Evolutionary conservation across 2,329 filamentous ascomycete genomes (phyloP), one percentile per base, ranked within the genome.

Genomic region (Blastomyces percursus): DNA sequence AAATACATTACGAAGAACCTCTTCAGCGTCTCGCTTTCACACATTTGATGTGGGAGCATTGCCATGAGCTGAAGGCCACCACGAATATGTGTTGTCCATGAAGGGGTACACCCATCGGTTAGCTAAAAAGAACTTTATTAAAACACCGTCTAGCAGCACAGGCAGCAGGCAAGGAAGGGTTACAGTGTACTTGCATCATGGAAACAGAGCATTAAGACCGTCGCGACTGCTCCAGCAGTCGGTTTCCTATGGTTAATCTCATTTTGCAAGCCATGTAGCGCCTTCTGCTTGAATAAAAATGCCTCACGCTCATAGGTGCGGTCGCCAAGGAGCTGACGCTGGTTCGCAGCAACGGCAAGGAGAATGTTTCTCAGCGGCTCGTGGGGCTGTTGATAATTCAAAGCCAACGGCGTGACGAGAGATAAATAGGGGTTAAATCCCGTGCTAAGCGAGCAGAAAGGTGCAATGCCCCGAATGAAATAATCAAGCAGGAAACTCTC

Each of bases 141-240:
- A 56, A 56, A 40, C 11, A 24, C 8, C 8, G 24, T 38, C 40
- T 44, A 4, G 38, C 42, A 59, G 35, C 21, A 38, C 54, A 51
- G 21, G 16, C n/a, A 51, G 12, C n/a, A 30, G 48, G 38, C 14
- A 14, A 46, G 32, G 50, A 60, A 59, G 35, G 60, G 42, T 46
- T 16, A 55, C 48, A 19, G 19, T 27, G 54, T 46, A 42, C 64
- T 30, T 64, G 68, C 69, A 66, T 73, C 72, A 56, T 71, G 69
- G 61, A 73, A 74, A 63, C 72, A 74, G 24, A 74, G 66, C 72
- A 74, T 74, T 40, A 74, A 58, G 24, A 73, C 67, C 1, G 71
- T 69, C 16, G 72, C 71, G 11, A 73, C 64, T 3, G 67, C 64
- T 1, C 65, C 68, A 65, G 69, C 69, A 57, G 66, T 66, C 24